Percentiles rank a stretch among this genome's conserved stretches.
Conservation (phyloP, 148 eudicot genomes). For the Rheum nobile region DNA sequence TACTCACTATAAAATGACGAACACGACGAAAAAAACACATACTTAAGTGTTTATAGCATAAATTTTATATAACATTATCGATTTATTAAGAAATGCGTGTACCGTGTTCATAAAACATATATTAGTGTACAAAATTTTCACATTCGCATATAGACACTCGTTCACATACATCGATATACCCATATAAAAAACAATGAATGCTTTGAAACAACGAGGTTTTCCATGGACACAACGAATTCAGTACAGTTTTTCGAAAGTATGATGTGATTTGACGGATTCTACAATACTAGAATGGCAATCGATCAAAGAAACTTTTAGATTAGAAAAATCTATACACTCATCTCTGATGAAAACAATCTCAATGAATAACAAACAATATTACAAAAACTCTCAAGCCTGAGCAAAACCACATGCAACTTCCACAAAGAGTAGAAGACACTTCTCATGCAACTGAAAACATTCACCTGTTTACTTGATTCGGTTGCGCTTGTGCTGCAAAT, state of each 20-base stretch:
- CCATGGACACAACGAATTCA: neutral
- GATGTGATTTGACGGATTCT: neutral
- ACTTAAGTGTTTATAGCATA: too few species aligned
- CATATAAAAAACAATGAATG: too few species aligned
- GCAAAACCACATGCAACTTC: neutral
- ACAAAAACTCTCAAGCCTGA: neutral
- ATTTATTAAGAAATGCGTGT: too few species aligned
- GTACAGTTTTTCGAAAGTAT: neutral
- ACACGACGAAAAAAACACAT: too few species aligned
- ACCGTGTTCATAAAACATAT: too few species aligned
- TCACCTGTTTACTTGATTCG: neutral
- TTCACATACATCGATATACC: too few species aligned
- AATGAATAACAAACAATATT: neutral
- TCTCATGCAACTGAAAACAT: neutral
- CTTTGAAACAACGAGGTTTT: too few species aligned
- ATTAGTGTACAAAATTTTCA: too few species aligned
- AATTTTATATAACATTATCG: too few species aligned
- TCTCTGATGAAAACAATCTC: neutral
- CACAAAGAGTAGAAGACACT: neutral
- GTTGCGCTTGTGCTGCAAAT: neutral
- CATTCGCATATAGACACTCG: too few species aligned
- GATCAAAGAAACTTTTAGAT: neutral
- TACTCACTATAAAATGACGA: too few species aligned
- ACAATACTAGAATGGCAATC: neutral
- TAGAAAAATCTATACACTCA: neutral